Percentiles rank a stretch among this genome's conserved stretches.
Conservation (phyloP, 192 early-diverging fungal species). For the Physocladia obscura region DNA sequence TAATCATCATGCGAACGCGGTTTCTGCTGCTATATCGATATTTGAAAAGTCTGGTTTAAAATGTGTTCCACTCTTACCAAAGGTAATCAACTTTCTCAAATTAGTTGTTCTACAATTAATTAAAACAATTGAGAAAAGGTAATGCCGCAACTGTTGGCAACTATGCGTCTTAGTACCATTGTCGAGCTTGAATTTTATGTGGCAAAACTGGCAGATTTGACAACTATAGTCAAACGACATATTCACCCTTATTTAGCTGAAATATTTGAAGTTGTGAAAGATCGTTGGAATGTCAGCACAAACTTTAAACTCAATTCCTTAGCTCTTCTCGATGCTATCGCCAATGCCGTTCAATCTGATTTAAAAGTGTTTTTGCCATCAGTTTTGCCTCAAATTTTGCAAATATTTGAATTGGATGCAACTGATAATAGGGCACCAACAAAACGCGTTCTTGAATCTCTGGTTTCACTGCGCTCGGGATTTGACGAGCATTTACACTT, state of each 20-base stretch:
- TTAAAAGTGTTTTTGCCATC: slow-evolving; percentile 71
- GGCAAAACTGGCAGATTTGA: slow-evolving; percentile 67
- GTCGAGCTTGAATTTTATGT: slow-evolving; percentile 76
- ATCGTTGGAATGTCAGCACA: slow-evolving; percentile 57
- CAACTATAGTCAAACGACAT: slow-evolving; percentile 70
- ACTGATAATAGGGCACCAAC: slow-evolving; percentile 40
- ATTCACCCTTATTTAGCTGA: slow-evolving; percentile 73
- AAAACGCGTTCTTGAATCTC: slow-evolving; percentile 60
- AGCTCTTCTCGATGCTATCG: slow-evolving; percentile 70
- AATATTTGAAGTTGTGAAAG: slow-evolving; percentile 68
- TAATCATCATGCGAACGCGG: slow-evolving; percentile 66
- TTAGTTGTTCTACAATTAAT: too few species aligned
- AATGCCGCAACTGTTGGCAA: slow-evolving; percentile 57
- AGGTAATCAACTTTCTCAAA: slow-evolving; percentile 48
- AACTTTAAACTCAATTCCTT: slow-evolving; percentile 69
- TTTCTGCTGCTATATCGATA: slow-evolving; percentile 76
- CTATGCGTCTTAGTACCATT: slow-evolving; percentile 67
- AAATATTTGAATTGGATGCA: slow-evolving; percentile 68
- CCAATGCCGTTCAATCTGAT: slow-evolving; percentile 71
- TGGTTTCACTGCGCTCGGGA: slow-evolving; percentile 67
- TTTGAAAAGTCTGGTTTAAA: slow-evolving; percentile 77
- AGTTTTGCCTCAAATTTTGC: slow-evolving; percentile 68
- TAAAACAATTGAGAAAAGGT: slow-evolving; percentile 1
- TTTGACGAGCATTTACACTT: slow-evolving; percentile 82
- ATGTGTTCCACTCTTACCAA: slow-evolving; percentile 70